Evolutionary conservation across 1,284 basidiomycete species (phyloP).

Genomic region (Gymnopus androsaceus): DNA sequence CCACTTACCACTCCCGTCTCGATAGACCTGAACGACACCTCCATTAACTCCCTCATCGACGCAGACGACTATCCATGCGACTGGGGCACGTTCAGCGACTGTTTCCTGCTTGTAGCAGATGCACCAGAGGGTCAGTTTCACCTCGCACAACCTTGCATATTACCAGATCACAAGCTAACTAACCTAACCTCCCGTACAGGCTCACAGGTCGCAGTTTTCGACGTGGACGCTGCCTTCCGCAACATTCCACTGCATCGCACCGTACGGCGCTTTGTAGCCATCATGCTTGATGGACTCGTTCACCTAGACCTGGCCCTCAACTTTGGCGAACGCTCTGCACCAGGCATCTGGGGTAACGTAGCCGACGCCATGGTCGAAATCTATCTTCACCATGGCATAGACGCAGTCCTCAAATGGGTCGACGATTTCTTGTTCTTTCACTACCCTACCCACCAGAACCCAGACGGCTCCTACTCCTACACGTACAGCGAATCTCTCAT

Average conservation of each 20-base stretch:
- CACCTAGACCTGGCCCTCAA: too few species aligned
- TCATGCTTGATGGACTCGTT: too few species aligned
- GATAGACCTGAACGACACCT: neutral
- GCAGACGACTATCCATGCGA: slow-evolving; percentile 1
- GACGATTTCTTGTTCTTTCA: too few species aligned
- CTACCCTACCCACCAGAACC: too few species aligned
- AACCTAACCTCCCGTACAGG: slow-evolving; percentile 23
- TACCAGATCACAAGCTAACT: slow-evolving; percentile 12
- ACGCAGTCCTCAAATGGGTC: too few species aligned
- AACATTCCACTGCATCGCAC: slow-evolving; percentile 26
- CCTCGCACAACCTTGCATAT: neutral
- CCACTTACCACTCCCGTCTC: neutral
- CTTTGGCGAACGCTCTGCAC: too few species aligned
- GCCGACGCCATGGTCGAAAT: too few species aligned
- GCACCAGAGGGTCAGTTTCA: slow-evolving; percentile 22
- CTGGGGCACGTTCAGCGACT: slow-evolving; percentile 12
- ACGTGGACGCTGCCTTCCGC: slow-evolving; percentile 33
- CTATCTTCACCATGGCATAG: too few species aligned
- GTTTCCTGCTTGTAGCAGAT: neutral
- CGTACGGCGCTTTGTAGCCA: slow-evolving; percentile 26
- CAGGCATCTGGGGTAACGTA: too few species aligned
- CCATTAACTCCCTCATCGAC: slow-evolving; percentile 10
- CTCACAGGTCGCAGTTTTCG: slow-evolving; percentile 28
- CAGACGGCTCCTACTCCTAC: too few species aligned
- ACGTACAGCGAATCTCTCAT: too few species aligned